Conservation (phyloP, 2,329 filamentous ascomycete species). For the Beauveria scarabaeidicola region DNA sequence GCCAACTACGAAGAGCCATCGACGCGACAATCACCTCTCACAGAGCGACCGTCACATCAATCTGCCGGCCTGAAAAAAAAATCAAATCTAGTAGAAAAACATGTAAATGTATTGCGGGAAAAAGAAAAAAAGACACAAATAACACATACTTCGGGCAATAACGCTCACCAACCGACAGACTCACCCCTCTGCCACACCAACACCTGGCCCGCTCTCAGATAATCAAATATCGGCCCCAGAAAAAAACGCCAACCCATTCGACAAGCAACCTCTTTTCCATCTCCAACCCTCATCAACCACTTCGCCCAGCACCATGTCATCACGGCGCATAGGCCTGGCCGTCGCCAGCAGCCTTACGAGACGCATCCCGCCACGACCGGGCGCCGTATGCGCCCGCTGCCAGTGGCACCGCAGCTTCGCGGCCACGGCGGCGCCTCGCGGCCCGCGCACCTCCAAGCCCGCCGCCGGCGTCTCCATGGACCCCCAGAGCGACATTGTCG, state of each 20-base stretch:
- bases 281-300: neutral
- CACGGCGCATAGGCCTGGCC: constrained; percentile 24
- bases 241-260: neutral
- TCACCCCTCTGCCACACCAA: neutral
- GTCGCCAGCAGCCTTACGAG: constrained; percentile 20
- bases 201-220: neutral
- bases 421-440: constrained; percentile 19
- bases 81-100: no score
- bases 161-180: no score
- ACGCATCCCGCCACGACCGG: constrained; percentile 12
- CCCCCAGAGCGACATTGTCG: constrained; percentile 30
- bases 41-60: no score
- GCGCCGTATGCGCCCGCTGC: constrained; percentile 36
- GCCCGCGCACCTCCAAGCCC: constrained; percentile 24
- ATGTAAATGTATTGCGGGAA: no score
- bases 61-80: no score
- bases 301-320: constrained; percentile 21
- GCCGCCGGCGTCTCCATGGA: constrained; percentile 28
- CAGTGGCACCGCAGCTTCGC: constrained; percentile 44
- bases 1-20: no score
- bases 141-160: neutral
- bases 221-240: neutral
- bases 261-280: neutral
- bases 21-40: no score
- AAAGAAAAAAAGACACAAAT: no score